A percentile compares a stretch with the other conserved stretches of the same genome.
These are phyloP conservation scores for Corchorus capsularis DNA, from an alignment of 345 rosid species.

Conservation along the genomic window DNA sequence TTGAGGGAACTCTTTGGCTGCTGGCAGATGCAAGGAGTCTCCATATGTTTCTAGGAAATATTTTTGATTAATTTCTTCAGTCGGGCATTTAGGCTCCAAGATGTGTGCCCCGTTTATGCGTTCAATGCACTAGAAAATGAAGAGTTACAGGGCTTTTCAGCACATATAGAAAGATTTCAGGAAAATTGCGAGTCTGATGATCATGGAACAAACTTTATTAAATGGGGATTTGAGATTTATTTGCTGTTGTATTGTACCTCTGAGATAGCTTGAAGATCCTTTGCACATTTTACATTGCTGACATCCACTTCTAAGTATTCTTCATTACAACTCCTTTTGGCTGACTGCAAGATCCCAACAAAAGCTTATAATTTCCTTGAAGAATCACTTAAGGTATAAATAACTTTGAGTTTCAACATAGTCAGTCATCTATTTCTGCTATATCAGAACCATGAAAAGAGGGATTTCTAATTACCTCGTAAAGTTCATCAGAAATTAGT, in stretches of 20 bases:
- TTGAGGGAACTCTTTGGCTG: conserved; percentile 14
- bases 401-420: neutral
- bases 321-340: conserved; percentile 33
- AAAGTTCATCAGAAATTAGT: conserved; percentile 42
- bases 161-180: neutral
- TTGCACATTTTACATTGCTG: conserved; percentile 21
- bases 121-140: conserved; percentile 26
- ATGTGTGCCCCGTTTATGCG: conserved; percentile 26
- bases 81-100: conserved; percentile 33
- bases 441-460: neutral
- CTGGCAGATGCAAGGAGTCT: neutral
- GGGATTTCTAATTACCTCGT: conserved; percentile 35
- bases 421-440: too few species aligned
- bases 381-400: neutral
- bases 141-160: neutral
- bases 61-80: conserved; percentile 5
- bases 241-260: conserved; percentile 23
- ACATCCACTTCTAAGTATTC: conserved; percentile 23
- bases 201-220: neutral
- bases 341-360: conserved; percentile 19
- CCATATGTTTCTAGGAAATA: neutral
- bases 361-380: neutral
- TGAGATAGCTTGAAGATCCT: conserved; percentile 2
- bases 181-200: too few species aligned
- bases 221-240: neutral